Percentiles rank a stretch among this genome's conserved stretches.
These are phyloP conservation scores for Erodium trifolium DNA, from an alignment of 441 rosid species.

Conservation along the genomic window DNA sequence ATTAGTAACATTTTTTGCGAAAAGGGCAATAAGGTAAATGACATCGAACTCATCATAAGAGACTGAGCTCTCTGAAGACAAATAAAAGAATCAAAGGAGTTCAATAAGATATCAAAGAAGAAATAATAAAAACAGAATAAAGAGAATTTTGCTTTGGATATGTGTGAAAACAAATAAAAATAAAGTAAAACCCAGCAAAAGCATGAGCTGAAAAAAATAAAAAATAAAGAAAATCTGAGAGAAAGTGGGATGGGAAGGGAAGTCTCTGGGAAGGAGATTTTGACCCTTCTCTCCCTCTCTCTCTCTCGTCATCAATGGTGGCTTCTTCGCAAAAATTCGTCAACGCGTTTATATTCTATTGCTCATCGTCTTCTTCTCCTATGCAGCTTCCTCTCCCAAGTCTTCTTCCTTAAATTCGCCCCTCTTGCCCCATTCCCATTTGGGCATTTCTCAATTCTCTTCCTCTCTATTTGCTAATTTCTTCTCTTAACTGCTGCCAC, in stretches of 20 bases:
- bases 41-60: too few relatives aligned
- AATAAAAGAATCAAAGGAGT: background rate
- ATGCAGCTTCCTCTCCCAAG: too few relatives aligned
- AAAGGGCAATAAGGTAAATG: background rate
- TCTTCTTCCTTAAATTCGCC: constrained; percentile 15
- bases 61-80: background rate
- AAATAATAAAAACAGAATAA: background rate
- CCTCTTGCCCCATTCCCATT: background rate
- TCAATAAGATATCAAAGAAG: background rate
- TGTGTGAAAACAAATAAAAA: background rate
- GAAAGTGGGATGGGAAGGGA: constrained; percentile 18
- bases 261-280: constrained; percentile 29
- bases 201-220: background rate
- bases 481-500: background rate
- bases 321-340: constrained; percentile 7
- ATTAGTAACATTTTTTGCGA: background rate
- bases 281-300: constrained; percentile 13
- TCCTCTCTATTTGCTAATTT: background rate
- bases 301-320: background rate
- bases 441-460: background rate
- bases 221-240: background rate
- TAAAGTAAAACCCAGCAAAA: background rate
- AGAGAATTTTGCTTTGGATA: background rate
- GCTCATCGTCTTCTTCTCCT: background rate
- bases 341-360: constrained; percentile 8